Base-by-base conservation (phyloP, 208 protist species). In the Wallacemonas sp. region DNA sequence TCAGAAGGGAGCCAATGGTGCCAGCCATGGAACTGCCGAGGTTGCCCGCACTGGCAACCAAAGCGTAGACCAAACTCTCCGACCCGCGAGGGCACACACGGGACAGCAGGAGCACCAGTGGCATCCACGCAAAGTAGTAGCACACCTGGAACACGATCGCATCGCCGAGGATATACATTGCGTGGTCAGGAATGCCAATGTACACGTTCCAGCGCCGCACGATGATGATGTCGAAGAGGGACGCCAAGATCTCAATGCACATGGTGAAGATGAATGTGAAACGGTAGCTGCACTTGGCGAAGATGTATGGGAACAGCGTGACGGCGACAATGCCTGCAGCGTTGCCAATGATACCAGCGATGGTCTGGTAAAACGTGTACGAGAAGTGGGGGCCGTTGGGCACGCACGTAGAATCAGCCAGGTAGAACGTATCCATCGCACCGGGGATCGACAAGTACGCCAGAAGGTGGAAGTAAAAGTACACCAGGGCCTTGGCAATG, bases 31-130 rank as follows among this genome's bases (percentile, higher is more conserved):
- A 75, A 14, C 26, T 30, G 11, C 88, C 90, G 44, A 94, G 74
- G 60, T 88, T 83, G 31, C 80, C 47, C 27, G 86, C 83, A 14
- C 87, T 86, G 11, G 78, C 88, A 15, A 96, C 66, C 12, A 94
- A 65, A 9, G 91, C 83, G 36, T 86, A 88, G 39, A 91, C 77
- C 66, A 89, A 90, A 27, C 72, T 73, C 71, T 96, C 91, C 26
- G 84, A 75, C 0, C 86, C 87, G n/a, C 78, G 77, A 14, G 91
- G 89, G 51, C 87, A 93, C 15, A 96, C 65, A 36, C 86, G 88
- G 12, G 85, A 86, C 60, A 90, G 84, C 28, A 96, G 74, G 42
- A 96, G 60, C 6, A 91, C 62, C 53, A 70, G 21, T 0, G 81
- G 81, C 81, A 88, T 88, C 42, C 34, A 88, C 30, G 66, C 68